Conservation (phyloP, 1,284 basidiomycete genomes). For the Ganoderma resinaceum region DNA sequence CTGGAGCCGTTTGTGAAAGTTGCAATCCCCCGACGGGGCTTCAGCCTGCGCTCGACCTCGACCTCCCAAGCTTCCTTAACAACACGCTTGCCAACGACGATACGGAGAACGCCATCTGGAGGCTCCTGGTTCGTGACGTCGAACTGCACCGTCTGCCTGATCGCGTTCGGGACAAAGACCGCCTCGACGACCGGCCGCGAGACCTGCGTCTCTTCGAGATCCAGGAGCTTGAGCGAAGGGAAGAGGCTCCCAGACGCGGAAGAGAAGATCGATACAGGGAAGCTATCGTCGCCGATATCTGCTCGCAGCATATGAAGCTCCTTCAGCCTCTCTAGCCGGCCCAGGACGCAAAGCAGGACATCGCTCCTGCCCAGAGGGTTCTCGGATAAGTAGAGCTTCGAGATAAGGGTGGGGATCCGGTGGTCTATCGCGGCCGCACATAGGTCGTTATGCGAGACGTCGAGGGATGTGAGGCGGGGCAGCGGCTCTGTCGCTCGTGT, state of each 20-base stretch:
- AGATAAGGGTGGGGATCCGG: constrained; percentile 40
- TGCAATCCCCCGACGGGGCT: constrained; percentile 32
- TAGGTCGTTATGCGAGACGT: constrained; percentile 72
- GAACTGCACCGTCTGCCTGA: constrained; percentile 57
- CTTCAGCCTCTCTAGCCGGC: constrained; percentile 57
- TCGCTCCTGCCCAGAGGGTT: constrained; percentile 44
- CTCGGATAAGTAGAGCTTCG: constrained; percentile 48
- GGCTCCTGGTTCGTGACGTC: constrained; percentile 61
- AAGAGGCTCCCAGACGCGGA: constrained; percentile 45
- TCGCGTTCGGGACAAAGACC: constrained; percentile 45
- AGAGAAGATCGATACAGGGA: constrained; percentile 53
- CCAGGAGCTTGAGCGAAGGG: constrained; percentile 58
- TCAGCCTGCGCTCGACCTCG: constrained; percentile 65
- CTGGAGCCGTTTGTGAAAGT: constrained; percentile 6
- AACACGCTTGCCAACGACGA: constrained; percentile 73
- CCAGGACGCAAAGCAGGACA: constrained; percentile 55
- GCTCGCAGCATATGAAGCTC: constrained; percentile 64
- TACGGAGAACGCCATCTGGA: constrained; percentile 54
- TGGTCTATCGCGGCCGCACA: constrained; percentile 59
- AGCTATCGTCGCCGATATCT: constrained; percentile 64
- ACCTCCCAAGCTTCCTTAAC: constrained; percentile 80
- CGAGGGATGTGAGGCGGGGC: constrained; percentile 63
- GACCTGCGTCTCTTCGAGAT: constrained; percentile 69
- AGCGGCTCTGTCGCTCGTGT: constrained; percentile 66
- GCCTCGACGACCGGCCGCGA: constrained; percentile 51